Percentiles rank a stretch among this genome's conserved stretches.
phyloP scores from a whole-genome alignment of 441 rosid species.

The Adansonia grandidieri region DNA sequence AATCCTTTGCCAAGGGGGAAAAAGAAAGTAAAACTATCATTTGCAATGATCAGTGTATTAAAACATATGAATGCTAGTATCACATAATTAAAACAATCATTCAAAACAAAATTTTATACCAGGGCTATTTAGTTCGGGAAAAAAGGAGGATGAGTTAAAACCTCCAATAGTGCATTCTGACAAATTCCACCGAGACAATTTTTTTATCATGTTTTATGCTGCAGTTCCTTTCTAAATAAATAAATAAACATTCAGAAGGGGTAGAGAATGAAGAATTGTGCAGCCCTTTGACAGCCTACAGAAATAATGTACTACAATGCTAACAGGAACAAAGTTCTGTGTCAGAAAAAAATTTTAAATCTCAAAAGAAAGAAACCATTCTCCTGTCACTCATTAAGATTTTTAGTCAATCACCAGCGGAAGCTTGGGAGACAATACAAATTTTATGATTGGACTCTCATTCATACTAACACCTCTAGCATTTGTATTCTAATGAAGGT shows the following conservation, averaged over 20 bases:
- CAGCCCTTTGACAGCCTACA: not conserved
- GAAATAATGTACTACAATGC: not conserved
- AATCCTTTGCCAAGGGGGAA: not conserved
- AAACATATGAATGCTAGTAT: conserved; percentile 16
- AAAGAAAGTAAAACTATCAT: conserved; percentile 24
- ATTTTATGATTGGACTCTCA: not conserved
- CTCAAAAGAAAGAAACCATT: not conserved
- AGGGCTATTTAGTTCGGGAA: conserved; percentile 3
- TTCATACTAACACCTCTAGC: conserved; percentile 3
- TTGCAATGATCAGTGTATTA: conserved; percentile 23
- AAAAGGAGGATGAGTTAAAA: not conserved
- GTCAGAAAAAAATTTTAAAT: not conserved
- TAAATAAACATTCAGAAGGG: conserved; percentile 1
- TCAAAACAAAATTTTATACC: not conserved
- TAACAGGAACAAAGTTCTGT: not conserved
- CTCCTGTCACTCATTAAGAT: not conserved
- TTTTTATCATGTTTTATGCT: not conserved
- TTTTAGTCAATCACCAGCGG: not conserved
- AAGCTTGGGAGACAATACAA: conserved; percentile 11
- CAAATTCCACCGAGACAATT: conserved; percentile 7
- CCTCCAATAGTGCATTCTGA: conserved; percentile 3
- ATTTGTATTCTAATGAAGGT: conserved; percentile 11
- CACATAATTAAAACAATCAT: conserved; percentile 15
- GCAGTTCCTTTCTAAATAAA: not conserved
- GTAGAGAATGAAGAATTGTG: not conserved